A percentile compares a stretch with the other conserved stretches of the same genome.
Evolutionary conservation across 139 green algal species (phyloP).

Genomic region (Auxenochlorella pyrenoidosa): DNA sequence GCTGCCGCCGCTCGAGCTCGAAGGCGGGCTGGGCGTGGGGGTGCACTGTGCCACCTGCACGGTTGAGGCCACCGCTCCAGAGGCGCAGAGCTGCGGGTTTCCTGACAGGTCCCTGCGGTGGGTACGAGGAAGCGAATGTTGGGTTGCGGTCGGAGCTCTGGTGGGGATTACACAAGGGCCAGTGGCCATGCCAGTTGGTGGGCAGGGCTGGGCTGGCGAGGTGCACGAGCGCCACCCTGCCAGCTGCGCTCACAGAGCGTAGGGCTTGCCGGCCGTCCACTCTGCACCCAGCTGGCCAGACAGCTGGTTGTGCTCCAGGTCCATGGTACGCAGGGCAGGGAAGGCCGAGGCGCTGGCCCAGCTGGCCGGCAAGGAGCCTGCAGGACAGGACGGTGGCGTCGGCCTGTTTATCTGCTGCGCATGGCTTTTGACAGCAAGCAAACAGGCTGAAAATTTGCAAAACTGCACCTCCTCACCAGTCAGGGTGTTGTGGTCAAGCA

Average conservation of each 20-base stretch:
- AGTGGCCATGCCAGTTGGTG: too few species aligned
- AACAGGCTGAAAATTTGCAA: too few species aligned
- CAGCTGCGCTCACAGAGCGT: background rate
- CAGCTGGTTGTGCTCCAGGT: constrained; percentile 6
- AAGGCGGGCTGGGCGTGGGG: background rate
- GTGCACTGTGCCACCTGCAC: background rate
- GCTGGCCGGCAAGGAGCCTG: background rate
- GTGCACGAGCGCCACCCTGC: too few species aligned
- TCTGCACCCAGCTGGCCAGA: background rate
- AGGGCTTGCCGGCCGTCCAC: background rate
- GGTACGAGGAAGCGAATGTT: background rate
- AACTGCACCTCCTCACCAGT: too few species aligned
- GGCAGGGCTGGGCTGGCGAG: too few species aligned
- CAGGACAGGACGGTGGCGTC: background rate
- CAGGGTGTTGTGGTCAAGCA: background rate
- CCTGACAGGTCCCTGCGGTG: background rate
- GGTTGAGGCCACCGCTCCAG: background rate
- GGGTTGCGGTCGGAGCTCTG: too few species aligned
- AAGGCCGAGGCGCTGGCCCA: background rate
- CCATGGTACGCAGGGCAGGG: background rate
- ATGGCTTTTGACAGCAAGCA: too few species aligned
- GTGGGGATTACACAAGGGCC: too few species aligned
- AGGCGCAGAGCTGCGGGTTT: background rate
- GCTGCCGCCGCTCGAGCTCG: background rate
- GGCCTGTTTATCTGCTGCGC: too few species aligned